Conservation (phyloP, 768 basidiomycete species). For the Mycena vulgaris region DNA sequence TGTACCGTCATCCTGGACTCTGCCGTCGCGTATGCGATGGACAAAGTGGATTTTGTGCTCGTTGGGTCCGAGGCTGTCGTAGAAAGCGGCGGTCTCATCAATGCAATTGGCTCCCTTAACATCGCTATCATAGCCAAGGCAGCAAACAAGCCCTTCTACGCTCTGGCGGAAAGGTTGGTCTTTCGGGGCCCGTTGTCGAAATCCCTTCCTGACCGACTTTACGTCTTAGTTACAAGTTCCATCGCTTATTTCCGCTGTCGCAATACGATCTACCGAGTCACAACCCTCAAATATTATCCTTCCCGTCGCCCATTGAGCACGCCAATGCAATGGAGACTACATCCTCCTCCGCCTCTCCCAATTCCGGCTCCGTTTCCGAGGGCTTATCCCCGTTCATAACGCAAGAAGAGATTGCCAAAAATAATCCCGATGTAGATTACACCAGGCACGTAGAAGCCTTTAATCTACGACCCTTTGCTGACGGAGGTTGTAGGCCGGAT, state of each 20-base stretch:
- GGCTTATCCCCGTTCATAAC: slow-evolving; percentile 70
- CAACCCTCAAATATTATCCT: slow-evolving; percentile 81
- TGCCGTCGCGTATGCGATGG: slow-evolving; percentile 97
- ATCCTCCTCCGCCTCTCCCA: slow-evolving; percentile 28
- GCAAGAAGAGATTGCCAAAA: slow-evolving; percentile 84
- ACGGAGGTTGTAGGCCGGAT: slow-evolving; percentile 75
- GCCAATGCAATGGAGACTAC: slow-evolving; percentile 18
- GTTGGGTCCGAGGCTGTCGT: slow-evolving; percentile 99
- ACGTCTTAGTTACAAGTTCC: slow-evolving; percentile 91
- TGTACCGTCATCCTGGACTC: slow-evolving; percentile 96
- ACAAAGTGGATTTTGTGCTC: slow-evolving; percentile 94
- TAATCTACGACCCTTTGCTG: slow-evolving; percentile 33
- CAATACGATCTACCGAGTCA: slow-evolving; percentile 92
- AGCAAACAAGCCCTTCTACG: slow-evolving; percentile 96
- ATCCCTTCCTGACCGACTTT: slow-evolving; percentile 40
- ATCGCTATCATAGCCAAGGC: slow-evolving; percentile 97
- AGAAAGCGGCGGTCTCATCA: slow-evolving; percentile 93
- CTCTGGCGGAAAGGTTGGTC: slow-evolving; percentile 87
- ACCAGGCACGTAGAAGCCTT: slow-evolving; percentile 73
- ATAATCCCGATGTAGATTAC: slow-evolving; percentile 94
- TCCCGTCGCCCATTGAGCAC: slow-evolving; percentile 60
- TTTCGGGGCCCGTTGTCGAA: slow-evolving; percentile 35
- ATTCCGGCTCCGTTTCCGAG: slow-evolving; percentile 38
- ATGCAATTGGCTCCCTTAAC: slow-evolving; percentile 95
- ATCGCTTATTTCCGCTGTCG: slow-evolving; percentile 94